phyloP scores from a whole-genome alignment of 441 rosid species.

The Bruguiera hainesii region DNA sequence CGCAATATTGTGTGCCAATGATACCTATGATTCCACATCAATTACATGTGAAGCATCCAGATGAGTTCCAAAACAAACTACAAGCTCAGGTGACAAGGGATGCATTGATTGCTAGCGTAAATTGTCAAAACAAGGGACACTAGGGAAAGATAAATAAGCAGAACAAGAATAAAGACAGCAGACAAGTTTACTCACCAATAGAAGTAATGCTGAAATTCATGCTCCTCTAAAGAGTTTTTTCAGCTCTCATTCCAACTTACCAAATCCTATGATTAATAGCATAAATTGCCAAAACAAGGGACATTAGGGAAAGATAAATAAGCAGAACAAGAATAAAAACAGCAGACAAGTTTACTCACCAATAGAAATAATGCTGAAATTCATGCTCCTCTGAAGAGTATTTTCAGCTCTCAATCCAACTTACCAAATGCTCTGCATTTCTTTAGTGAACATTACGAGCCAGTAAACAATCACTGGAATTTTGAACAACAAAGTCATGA shows the following conservation, averaged over 20 bases:
- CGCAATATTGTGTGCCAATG: constrained; percentile 15
- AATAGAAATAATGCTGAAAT: constrained; percentile 63
- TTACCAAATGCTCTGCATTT: constrained; percentile 52
- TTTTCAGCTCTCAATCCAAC: constrained; percentile 73
- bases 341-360: constrained; percentile 30
- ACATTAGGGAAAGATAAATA: constrained; percentile 35
- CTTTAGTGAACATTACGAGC: not conserved
- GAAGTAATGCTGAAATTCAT: constrained; percentile 66
- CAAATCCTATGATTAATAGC: constrained; percentile 20
- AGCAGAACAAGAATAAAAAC: constrained; percentile 14
- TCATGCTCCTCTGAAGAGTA: constrained; percentile 60
- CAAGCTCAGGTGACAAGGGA: constrained; percentile 92
- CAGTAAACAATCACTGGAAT: constrained; percentile 15
- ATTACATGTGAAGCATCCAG: constrained; percentile 63
- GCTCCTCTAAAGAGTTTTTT: constrained; percentile 58
- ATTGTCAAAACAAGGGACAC: constrained; percentile 9
- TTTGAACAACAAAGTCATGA: not conserved
- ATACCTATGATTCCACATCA: constrained; percentile 77
- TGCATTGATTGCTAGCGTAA: constrained; percentile 25
- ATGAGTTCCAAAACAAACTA: constrained; percentile 78
- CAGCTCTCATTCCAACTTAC: constrained; percentile 67
- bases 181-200: constrained; percentile 42
- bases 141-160: constrained; percentile 30
- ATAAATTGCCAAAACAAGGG: too few species aligned
- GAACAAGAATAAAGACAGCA: constrained; percentile 6